A percentile compares a stretch with the other conserved stretches of the same genome.
These are phyloP conservation scores for Coprinopsis marcescibilis DNA, from an alignment of 768 basidiomycete species.

Conservation along the genomic window DNA sequence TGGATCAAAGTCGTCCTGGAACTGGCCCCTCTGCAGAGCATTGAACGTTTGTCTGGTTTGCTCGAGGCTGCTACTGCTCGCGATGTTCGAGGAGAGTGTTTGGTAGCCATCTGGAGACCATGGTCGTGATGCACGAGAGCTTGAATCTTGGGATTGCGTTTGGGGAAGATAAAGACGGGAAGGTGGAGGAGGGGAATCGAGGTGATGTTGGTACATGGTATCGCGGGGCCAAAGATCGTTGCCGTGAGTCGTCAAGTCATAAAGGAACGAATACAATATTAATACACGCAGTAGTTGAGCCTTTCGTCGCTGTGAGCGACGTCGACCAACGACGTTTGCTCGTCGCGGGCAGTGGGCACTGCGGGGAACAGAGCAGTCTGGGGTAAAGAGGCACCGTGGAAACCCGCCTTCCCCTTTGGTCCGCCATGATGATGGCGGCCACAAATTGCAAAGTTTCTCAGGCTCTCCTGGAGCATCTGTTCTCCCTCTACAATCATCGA, in stretches of 20 bases:
- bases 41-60: constrained; percentile 6
- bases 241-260: constrained; percentile 5
- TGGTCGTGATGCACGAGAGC: constrained; percentile 27
- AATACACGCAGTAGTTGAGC: too few species aligned
- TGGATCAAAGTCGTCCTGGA: constrained; percentile 13
- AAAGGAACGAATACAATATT: background rate
- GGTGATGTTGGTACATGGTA: constrained; percentile 38
- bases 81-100: constrained; percentile 27
- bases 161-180: constrained; percentile 41
- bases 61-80: background rate
- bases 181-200: constrained; percentile 45
- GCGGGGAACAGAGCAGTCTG: too few species aligned
- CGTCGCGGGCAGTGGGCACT: too few species aligned
- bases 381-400: too few species aligned
- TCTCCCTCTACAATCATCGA: too few species aligned
- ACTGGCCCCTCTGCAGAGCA: constrained; percentile 12
- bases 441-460: too few species aligned
- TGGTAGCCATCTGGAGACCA: constrained; percentile 62
- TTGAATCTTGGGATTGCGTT: background rate
- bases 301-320: too few species aligned
- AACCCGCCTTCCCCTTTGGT: too few species aligned
- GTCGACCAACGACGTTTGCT: too few species aligned
- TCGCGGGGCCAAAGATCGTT: background rate
- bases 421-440: too few species aligned
- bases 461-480: too few species aligned